Conservation (phyloP, 306 rosid genomes). For the Elaeagnus macrophylla region DNA sequence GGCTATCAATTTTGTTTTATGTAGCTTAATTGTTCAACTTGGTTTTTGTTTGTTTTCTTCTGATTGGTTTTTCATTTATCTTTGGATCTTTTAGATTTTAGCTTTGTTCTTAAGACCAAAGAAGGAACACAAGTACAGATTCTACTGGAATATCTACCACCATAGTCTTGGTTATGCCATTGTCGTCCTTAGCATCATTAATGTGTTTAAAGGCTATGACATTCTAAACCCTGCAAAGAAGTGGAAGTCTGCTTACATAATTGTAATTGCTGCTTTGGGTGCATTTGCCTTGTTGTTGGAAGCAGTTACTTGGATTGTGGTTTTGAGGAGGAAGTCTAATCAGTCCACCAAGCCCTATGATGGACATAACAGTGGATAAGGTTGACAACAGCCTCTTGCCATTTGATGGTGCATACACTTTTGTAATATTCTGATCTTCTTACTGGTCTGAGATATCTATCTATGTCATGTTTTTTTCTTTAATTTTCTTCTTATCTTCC, state of each 20-base stretch:
- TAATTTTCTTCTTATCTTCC: neutral
- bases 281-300: conserved; percentile 51
- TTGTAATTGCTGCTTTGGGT: conserved; percentile 32
- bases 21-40: conserved; percentile 4
- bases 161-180: conserved; percentile 57
- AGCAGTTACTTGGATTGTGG: conserved; percentile 66
- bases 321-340: conserved; percentile 41
- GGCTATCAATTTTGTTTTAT: neutral
- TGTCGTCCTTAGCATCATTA: conserved; percentile 46
- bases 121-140: conserved; percentile 61
- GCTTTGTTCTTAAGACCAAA: conserved; percentile 71
- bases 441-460: conserved; percentile 4
- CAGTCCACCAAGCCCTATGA: conserved; percentile 45
- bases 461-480: neutral
- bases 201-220: conserved; percentile 57
- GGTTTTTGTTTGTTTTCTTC: neutral
- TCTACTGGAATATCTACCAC: conserved; percentile 79
- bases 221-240: conserved; percentile 43
- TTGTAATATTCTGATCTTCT: conserved; percentile 11
- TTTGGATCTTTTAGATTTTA: conserved; percentile 37
- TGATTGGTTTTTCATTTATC: conserved; percentile 5
- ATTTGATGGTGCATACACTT: conserved; percentile 12
- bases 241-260: conserved; percentile 52
- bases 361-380: conserved; percentile 37
- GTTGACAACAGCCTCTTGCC: conserved; percentile 17